Evolutionary conservation across 169 alveolate species (phyloP).

Genomic region (Plasmodium coatneyi): DNA sequence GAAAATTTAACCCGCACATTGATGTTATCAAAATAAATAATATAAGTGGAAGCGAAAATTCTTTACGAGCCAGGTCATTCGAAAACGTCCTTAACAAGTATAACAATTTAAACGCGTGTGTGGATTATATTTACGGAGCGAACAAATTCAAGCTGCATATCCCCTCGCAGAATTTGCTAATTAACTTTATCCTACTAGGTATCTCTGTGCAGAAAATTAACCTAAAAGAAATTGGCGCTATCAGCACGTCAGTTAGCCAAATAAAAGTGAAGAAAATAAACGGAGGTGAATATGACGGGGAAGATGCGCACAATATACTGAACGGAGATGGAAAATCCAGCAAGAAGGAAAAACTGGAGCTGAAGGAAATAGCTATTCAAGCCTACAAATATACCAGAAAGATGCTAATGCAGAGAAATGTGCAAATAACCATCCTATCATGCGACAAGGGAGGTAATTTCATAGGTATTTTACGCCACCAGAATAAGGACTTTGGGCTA

Average conservation of each 20-base stretch:
- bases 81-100: slow-evolving; percentile 62
- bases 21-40: slow-evolving; percentile 66
- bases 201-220: slow-evolving; percentile 63
- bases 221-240: slow-evolving; percentile 23
- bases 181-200: slow-evolving; percentile 58
- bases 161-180: slow-evolving; percentile 68
- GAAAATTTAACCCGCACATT: slow-evolving; percentile 55
- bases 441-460: slow-evolving; percentile 75
- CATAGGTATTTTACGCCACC: slow-evolving; percentile 52
- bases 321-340: slow-evolving; percentile 9
- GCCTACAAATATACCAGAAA: slow-evolving; percentile 70
- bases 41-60: slow-evolving; percentile 72
- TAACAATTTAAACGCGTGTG: slow-evolving; percentile 66
- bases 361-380: slow-evolving; percentile 49
- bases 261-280: not conserved
- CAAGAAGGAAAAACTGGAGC: slow-evolving; percentile 47
- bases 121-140: slow-evolving; percentile 72
- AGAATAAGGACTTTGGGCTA: slow-evolving; percentile 34
- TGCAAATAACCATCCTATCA: slow-evolving; percentile 49
- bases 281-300: slow-evolving; percentile 12
- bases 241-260: not conserved
- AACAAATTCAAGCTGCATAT: slow-evolving; percentile 50
- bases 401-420: slow-evolving; percentile 63
- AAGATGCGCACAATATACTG: not conserved
- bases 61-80: slow-evolving; percentile 65